phyloP scores from a whole-genome alignment of 2,329 filamentous ascomycete species.

The Ascocoryne sarcoides region DNA sequence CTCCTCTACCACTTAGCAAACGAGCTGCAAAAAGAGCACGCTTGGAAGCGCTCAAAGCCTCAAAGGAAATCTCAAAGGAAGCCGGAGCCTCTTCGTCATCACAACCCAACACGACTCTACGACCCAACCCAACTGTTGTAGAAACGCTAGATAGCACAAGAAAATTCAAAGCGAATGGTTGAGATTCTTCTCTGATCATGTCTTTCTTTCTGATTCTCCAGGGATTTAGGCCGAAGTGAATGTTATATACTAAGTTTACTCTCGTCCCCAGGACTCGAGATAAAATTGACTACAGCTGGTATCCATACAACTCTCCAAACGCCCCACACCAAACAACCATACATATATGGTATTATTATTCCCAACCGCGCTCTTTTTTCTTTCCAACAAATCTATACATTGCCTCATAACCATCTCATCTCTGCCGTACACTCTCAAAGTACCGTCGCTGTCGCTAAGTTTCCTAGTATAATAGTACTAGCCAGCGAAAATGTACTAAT shows the following conservation, averaged over 20 bases:
- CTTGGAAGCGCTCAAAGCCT: constrained; percentile 20
- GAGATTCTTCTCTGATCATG: too few species aligned
- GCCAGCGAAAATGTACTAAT: neutral
- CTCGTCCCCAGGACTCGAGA: neutral
- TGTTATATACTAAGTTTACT: constrained; percentile 21
- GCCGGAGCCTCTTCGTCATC: too few species aligned
- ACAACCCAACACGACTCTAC: neutral
- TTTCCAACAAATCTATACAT: neutral
- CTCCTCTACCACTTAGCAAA: constrained; percentile 37
- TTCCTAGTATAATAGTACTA: neutral
- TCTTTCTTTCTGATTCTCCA: too few species aligned
- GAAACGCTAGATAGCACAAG: neutral
- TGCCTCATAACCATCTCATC: neutral
- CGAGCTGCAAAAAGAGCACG: constrained; percentile 50
- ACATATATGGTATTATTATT: neutral
- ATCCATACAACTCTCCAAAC: neutral
- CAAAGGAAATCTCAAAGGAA: constrained; percentile 1
- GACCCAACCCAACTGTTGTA: neutral
- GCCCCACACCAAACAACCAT: neutral
- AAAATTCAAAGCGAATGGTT: too few species aligned
- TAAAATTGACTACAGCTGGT: constrained; percentile 1
- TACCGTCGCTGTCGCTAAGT: neutral
- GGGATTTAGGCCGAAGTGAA: constrained; percentile 15
- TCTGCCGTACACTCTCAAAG: neutral
- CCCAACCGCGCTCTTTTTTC: neutral